Conservation (phyloP, 441 rosid genomes). For the Daphne laureola region DNA sequence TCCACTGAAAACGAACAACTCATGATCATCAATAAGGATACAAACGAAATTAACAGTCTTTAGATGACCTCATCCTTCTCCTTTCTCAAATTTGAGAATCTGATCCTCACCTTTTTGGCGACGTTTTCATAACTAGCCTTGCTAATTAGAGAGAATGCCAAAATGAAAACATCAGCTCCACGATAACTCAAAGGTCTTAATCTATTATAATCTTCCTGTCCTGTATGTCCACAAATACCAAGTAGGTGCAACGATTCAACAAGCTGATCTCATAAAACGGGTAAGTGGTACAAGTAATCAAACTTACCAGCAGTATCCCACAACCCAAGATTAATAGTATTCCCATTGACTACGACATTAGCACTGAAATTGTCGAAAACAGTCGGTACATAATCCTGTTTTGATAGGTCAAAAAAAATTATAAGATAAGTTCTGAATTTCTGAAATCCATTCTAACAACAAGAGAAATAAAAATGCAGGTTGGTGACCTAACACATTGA, state of each 20-base stretch:
- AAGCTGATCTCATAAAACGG: conserved; percentile 3
- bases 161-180: conserved; percentile 58
- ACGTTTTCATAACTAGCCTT: conserved; percentile 69
- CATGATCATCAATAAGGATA: conserved; percentile 1
- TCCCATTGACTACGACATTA: conserved; percentile 51
- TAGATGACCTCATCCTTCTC: conserved; percentile 1
- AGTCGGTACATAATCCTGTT: conserved; percentile 58
- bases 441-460: no score
- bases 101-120: conserved; percentile 40
- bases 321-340: conserved; percentile 47
- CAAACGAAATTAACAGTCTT: not conserved
- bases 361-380: conserved; percentile 64
- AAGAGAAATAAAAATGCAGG: no score
- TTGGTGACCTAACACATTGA: no score
- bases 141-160: conserved; percentile 62
- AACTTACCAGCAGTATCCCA: conserved; percentile 64
- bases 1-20: conserved; percentile 39
- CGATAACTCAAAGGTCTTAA: conserved; percentile 62
- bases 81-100: conserved; percentile 21
- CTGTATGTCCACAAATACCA: conserved; percentile 23
- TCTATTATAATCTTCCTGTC: conserved; percentile 63
- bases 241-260: conserved; percentile 6
- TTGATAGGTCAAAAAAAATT: conserved; percentile 12
- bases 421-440: not conserved
- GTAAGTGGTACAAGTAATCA: not conserved